These are phyloP conservation scores for Fistulina hepatica DNA, from an alignment of 1,284 basidiomycete genomes.

Conservation along the genomic window DNA sequence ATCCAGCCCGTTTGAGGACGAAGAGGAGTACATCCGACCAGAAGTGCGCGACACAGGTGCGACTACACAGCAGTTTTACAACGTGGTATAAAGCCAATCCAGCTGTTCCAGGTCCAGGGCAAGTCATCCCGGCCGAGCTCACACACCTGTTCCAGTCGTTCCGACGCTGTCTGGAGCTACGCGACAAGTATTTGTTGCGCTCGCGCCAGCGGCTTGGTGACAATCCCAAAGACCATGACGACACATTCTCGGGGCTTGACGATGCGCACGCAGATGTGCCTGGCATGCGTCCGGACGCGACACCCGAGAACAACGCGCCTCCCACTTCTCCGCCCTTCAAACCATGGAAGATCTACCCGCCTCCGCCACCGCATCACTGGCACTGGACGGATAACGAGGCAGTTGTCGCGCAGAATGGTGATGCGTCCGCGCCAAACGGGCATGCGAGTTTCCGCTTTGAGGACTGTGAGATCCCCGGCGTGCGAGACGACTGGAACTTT, in stretches of 20 bases:
- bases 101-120: conserved; percentile 21
- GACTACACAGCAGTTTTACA: conserved; percentile 15
- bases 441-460: conserved; percentile 61
- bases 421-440: conserved; percentile 19
- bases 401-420: conserved; percentile 35
- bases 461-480: conserved; percentile 60
- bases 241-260: conserved; percentile 50
- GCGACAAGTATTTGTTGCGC: conserved; percentile 84
- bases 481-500: conserved; percentile 52
- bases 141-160: conserved; percentile 48
- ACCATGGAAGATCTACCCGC: conserved; percentile 83
- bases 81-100: conserved; percentile 1
- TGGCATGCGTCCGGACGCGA: conserved; percentile 50
- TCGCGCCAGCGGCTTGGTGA: conserved; percentile 86
- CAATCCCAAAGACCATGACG: conserved; percentile 85
- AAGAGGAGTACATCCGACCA: conserved; percentile 28
- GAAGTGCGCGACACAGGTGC: conserved; percentile 20
- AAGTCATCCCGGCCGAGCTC: conserved; percentile 41
- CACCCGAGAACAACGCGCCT: conserved; percentile 17
- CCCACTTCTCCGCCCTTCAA: conserved; percentile 25
- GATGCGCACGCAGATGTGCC: conserved; percentile 52
- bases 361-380: conserved; percentile 90
- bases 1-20: conserved; percentile 27
- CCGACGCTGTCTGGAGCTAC: conserved; percentile 72
- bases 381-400: conserved; percentile 61